Evolutionary conservation across 1,284 basidiomycete genomes (phyloP).

Genomic region (Cutaneotrichosporon mucoides): DNA sequence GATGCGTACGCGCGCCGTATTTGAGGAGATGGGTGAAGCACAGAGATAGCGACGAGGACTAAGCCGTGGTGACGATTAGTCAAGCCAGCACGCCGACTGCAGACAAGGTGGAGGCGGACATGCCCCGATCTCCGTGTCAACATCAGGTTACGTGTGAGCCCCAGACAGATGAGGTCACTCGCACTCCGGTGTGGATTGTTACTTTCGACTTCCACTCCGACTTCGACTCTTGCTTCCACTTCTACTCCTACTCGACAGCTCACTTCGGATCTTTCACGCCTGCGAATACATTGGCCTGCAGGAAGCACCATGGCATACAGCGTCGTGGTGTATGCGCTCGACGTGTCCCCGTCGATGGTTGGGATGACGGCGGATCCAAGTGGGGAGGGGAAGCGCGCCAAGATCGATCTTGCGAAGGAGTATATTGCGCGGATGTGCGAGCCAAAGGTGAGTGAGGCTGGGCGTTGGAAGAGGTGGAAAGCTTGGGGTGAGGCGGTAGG

Average conservation of each 20-base stretch:
- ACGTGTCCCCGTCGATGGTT: slow-evolving; percentile 81
- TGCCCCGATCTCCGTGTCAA: neutral
- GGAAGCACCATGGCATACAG: slow-evolving; percentile 31
- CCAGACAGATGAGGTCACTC: too few species aligned
- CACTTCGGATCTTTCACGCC: neutral
- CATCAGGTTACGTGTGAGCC: slow-evolving; percentile 3
- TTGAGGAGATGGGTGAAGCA: neutral
- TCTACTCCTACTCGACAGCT: neutral
- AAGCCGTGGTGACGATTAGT: too few species aligned
- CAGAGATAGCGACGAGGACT: neutral
- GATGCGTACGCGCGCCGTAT: too few species aligned
- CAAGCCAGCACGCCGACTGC: too few species aligned
- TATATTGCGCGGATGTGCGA: slow-evolving; percentile 83
- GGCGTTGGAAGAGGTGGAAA: too few species aligned
- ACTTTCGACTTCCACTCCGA: neutral
- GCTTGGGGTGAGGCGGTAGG: too few species aligned
- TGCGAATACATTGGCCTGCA: neutral
- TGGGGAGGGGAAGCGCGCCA: slow-evolving; percentile 60
- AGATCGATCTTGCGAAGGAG: slow-evolving; percentile 75
- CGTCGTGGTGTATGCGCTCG: slow-evolving; percentile 63
- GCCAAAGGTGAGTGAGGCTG: slow-evolving; percentile 61
- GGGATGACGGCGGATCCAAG: slow-evolving; percentile 59
- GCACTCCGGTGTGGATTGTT: neutral
- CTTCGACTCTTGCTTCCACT: neutral
- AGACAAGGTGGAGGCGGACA: neutral